A percentile compares a stretch with the other conserved stretches of the same genome.
Evolutionary conservation across 78 protist species (phyloP).

Genomic region (Monocercomonoides exilis): DNA sequence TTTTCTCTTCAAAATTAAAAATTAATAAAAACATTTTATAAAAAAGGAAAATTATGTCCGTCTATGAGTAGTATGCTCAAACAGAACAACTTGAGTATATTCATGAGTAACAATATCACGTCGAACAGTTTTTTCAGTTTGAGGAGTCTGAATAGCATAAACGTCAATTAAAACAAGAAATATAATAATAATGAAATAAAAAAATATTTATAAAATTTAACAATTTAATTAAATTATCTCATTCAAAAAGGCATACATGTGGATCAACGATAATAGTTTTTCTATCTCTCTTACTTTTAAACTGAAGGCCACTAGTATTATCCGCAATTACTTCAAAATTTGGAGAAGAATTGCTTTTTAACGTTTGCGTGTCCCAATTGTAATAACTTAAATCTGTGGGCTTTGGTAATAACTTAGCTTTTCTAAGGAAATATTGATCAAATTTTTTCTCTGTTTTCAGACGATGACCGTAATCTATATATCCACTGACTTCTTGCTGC

Average conservation of each 20-base stretch:
- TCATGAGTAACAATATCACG: constrained; percentile 4
- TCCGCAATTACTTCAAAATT: constrained; percentile 68
- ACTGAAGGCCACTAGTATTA: constrained; percentile 60
- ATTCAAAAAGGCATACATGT: not conserved
- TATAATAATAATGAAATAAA: not conserved
- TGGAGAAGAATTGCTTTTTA: constrained; percentile 32
- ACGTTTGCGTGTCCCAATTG: constrained; percentile 80
- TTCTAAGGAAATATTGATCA: constrained; percentile 46
- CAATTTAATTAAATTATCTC: too few relatives aligned
- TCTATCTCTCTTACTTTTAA: constrained; percentile 83
- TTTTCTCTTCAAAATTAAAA: too few relatives aligned
- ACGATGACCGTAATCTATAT: constrained; percentile 78
- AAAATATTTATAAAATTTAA: not conserved
- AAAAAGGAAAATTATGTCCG: constrained; percentile 33
- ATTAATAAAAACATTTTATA: too few relatives aligned
- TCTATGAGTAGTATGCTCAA: constrained; percentile 61
- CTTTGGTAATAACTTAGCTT: constrained; percentile 56
- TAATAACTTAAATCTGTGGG: constrained; percentile 73
- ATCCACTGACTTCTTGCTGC: constrained; percentile 78
- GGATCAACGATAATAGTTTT: constrained; percentile 71
- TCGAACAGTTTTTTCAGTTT: constrained; percentile 13
- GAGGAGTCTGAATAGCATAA: constrained; percentile 16
- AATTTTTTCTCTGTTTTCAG: constrained; percentile 52
- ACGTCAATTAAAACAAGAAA: not conserved
- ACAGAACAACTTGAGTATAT: constrained; percentile 42